Evolutionary conservation across 192 early-diverging fungal genomes (phyloP).

Genomic region (Coemansia furcata): DNA sequence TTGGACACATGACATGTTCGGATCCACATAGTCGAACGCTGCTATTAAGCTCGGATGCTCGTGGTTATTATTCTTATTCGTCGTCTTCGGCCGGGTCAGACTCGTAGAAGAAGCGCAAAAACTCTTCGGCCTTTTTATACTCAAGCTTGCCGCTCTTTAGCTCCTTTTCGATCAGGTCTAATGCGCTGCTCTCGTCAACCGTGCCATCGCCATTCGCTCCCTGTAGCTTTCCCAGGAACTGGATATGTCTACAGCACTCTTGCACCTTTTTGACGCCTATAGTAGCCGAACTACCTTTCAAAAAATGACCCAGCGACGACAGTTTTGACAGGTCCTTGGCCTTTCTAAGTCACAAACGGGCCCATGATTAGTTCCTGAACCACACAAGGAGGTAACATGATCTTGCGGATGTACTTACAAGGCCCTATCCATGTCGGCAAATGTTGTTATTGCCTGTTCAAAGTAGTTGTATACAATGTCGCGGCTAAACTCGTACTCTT

Average conservation of each 20-base stretch:
- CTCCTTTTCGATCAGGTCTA: slow-evolving; percentile 55
- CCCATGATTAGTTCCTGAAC: not conserved
- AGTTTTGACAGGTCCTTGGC: slow-evolving; percentile 65
- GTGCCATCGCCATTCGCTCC: slow-evolving; percentile 40
- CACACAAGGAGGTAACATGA: not conserved
- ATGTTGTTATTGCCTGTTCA: slow-evolving; percentile 79
- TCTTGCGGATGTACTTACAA: slow-evolving; percentile 39
- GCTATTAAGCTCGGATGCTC: not conserved
- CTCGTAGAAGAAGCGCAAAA: slow-evolving; percentile 69
- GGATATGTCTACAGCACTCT: slow-evolving; percentile 83
- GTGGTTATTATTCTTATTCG: slow-evolving; percentile 4
- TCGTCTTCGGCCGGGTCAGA: slow-evolving; percentile 24
- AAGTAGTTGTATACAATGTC: slow-evolving; percentile 79
- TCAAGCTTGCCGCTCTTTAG: slow-evolving; percentile 63
- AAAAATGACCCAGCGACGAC: slow-evolving; percentile 82
- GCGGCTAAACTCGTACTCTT: slow-evolving; percentile 73
- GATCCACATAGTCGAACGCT: not conserved
- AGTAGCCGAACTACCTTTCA: slow-evolving; percentile 88
- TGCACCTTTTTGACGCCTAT: slow-evolving; percentile 80
- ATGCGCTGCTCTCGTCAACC: slow-evolving; percentile 58
- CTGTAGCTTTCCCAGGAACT: slow-evolving; percentile 69
- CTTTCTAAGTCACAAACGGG: slow-evolving; percentile 5
- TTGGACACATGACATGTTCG: not conserved
- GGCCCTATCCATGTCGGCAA: slow-evolving; percentile 70
- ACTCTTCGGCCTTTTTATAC: slow-evolving; percentile 68